Base-by-base conservation (phyloP, 2,329 filamentous ascomycete genomes). In the Colletotrichum sansevieriae region DNA sequence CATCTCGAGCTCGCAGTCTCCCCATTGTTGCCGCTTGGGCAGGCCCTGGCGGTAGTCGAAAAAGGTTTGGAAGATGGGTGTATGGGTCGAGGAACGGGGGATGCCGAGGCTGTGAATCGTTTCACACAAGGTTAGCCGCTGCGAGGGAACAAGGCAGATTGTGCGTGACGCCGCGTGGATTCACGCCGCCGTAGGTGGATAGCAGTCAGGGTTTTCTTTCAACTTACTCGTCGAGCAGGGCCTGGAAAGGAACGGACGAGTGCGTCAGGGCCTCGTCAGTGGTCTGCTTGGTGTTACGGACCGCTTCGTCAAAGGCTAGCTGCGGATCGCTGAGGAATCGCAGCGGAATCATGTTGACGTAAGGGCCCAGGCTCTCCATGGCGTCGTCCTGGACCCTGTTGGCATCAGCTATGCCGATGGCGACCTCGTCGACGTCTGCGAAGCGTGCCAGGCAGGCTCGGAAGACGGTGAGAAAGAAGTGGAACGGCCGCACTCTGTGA, bases 281-380 rank as follows among this genome's bases (percentile, higher is more conserved):
- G 15, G 5, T 29, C 29, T 74, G 73, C 73, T 22, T 22, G 22
- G 22, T 22, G 22, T 22, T 22, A 4, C 22, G 22, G 22, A 22
- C 22, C 22, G 22, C 22, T 2, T 22, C 22, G 22, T 22, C 22
- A 22, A 22, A 22, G 22, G 22, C 22, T 22, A 22, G 22, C 22
- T 22, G 22, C 22, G 22, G 22, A 22, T 22, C 3, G 22, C 22
- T 2, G 22, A 22, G 22, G 65, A 86, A 81, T 1, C 77, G 77
- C 1, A 87, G 58, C 2, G 85, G 79, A 0, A 88, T 74, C 0
- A 87, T 72, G 66, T 88, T 87, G 1, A 87, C 65, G 35, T 83
- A 83, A 43, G 80, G 73, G 2, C 86, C 86, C 3, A 88, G 72
- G 8, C 74, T 84, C 1, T 72, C 62, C n/a, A 74, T 65, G 1